phyloP scores from a whole-genome alignment of 1,284 basidiomycete genomes.

The Pyrrhoderma noxium region DNA sequence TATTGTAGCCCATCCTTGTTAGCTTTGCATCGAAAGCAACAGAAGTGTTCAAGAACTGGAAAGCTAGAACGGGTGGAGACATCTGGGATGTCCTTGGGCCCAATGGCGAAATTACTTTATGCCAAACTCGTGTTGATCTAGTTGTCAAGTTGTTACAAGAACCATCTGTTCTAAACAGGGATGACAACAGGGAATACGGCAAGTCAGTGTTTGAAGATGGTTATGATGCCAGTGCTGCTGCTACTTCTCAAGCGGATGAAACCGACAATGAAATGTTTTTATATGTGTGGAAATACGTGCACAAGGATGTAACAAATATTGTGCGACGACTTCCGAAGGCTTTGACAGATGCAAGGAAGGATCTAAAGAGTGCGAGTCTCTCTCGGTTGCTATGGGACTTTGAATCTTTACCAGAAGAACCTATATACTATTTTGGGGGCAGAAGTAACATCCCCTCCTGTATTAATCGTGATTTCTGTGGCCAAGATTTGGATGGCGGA shows the following conservation, averaged over 20 bases:
- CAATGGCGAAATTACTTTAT: conserved; percentile 7
- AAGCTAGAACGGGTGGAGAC: neutral
- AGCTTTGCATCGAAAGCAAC: conserved; percentile 1
- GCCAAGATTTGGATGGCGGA: neutral
- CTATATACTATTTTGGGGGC: neutral
- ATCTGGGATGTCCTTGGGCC: conserved; percentile 1
- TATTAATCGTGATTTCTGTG: neutral
- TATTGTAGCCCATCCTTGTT: conserved; percentile 5
- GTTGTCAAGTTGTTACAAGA: conserved; percentile 1
- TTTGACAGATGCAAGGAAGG: neutral
- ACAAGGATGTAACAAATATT: conserved; percentile 1
- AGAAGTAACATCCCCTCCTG: neutral
- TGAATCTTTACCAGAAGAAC: neutral
- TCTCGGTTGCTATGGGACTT: conserved; percentile 8
- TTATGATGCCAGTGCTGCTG: neutral
- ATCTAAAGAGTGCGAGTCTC: conserved; percentile 1
- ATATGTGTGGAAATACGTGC: conserved; percentile 2
- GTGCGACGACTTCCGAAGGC: conserved; percentile 3
- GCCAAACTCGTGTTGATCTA: conserved; percentile 4
- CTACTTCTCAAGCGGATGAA: neutral
- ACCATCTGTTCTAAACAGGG: neutral
- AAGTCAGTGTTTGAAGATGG: neutral
- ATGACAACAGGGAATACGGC: neutral
- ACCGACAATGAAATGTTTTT: neutral
- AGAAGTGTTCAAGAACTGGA: conserved; percentile 3